Evolutionary conservation across 495 filamentous ascomycete genomes (phyloP).

Genomic region (Usnea hakonensis): DNA sequence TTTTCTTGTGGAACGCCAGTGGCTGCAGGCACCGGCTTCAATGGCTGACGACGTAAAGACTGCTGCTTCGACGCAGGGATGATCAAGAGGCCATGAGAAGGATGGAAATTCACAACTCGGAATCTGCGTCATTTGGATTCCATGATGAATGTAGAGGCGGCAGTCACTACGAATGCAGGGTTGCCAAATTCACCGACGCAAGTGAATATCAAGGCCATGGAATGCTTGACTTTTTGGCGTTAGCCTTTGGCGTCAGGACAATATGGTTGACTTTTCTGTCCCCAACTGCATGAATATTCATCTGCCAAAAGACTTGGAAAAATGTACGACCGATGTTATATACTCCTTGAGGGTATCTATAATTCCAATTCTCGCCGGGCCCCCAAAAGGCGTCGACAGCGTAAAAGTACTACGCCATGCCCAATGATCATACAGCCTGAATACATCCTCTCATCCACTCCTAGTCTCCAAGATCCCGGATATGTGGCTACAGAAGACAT

Average conservation of each 20-base stretch:
- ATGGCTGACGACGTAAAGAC: background rate
- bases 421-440: background rate
- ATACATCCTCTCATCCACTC: background rate
- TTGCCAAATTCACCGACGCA: background rate
- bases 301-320: too few relatives aligned
- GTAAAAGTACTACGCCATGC: background rate
- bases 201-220: background rate
- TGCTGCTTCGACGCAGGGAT: background rate
- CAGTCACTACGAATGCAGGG: too few relatives aligned
- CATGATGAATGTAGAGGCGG: too few relatives aligned
- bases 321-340: background rate
- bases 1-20: slow-evolving; percentile 5
- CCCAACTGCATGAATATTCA: too few relatives aligned
- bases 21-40: slow-evolving; percentile 6
- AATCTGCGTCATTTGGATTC: too few relatives aligned
- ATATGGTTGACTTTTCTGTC: background rate
- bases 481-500: background rate
- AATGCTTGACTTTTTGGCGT: background rate
- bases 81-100: background rate
- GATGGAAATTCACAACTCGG: background rate
- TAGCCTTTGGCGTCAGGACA: background rate
- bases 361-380: background rate
- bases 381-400: background rate
- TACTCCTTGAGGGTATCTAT: slow-evolving; percentile 3
- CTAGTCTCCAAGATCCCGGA: background rate